Evolutionary conservation across 495 filamentous ascomycete species (phyloP), one percentile per base, ranked within the genome.

Genomic region (Letharia columbiana): DNA sequence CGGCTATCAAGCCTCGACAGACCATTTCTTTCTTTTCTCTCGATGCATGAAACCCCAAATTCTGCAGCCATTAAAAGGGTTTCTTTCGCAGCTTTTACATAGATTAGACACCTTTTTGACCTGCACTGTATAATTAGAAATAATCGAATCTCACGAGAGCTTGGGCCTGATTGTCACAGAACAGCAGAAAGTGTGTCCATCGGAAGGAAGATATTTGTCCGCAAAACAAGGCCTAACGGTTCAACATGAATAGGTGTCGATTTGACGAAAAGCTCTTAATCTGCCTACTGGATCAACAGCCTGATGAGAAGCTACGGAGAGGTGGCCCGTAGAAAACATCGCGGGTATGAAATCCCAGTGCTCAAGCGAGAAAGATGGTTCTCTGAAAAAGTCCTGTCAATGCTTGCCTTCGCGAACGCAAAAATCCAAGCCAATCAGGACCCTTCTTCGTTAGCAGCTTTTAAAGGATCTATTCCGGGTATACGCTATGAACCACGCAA

Each of bases 1-100:
- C 52, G 17, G 63, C 63, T 65, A 54, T 17, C 23, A 17, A 59
- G 63, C 54, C 41, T 45, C 63, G 44, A 65, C 23, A 41, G 18
- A 31, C 11, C 10, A 35, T 45, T 47, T 39, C 52, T 45, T 65
- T 41, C 4, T 13, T 59, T 31, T 35, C 23, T 13, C 52, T 59
- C 42, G 4, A 31, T 45, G 47, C 41, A 17, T 7, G 8, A 65
- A 39, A n/a, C 18, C 15, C 52, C 17, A 23, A 45, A 13, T 54
- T 52, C 17, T 65, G 56, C 41, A 37, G 31, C 50, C 39, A 59
- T 49, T 28, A 15, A 44, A 56, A 45, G 31, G 40, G 23, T 59
- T 52, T 59, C 52, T 28, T 33, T 52, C 31, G 28, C 52, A 8
- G 31, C 0, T 12, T 33, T 59, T 59, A 65, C 40, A 65, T 59